Evolutionary conservation across 176 grass and related monocot species (phyloP), one percentile per base, ranked within the genome.

Genomic region (Musa schizocarpa): DNA sequence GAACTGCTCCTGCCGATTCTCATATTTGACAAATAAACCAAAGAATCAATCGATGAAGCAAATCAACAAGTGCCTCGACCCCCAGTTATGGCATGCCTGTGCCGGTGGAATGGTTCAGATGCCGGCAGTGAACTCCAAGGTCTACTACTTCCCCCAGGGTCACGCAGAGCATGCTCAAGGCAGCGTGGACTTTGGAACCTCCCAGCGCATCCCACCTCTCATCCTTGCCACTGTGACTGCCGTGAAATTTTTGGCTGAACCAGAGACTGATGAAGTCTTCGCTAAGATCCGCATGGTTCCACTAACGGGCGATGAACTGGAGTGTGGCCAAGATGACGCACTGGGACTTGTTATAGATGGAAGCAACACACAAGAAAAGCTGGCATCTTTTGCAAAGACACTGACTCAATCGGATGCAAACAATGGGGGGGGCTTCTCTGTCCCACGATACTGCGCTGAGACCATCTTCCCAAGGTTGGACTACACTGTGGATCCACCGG

Each of bases 351-450:
- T 21, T 26, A 26, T 74, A 13, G 65, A 76, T 63, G 74, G 48
- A 14, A 43, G 13, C 52, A 59, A 76, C n/a, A 10, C 29, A 24
- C 74, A 85, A 13, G 83, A 86, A 53, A 96, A 96, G 82, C 89
- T 85, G 0, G 76, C 86, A 22, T 98, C 96, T 2, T 99, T 99
- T 83, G 96, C 96, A 19, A 99, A 99, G 87, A 99, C 96, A 69
- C 84, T 99, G 19, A 99, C 96, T 59, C 96, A 99, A 76, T 99
- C 96, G 27, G 96, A 99, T 81, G 96, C 96, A 57, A 99, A 99
- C 85, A 99, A 99, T 64, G 96, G 96, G 25, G 96, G 96, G 0
- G 96, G 96, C 0, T 99, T 99, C 84, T 99, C 96, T 16, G 91
- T 99, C 19, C 96, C 96, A 10, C 88, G 96, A 12, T 99, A 99